Evolutionary conservation across 371 early-diverging fungal species (phyloP), one percentile per base, ranked within the genome.

Genomic region (Actinomucor elegans): DNA sequence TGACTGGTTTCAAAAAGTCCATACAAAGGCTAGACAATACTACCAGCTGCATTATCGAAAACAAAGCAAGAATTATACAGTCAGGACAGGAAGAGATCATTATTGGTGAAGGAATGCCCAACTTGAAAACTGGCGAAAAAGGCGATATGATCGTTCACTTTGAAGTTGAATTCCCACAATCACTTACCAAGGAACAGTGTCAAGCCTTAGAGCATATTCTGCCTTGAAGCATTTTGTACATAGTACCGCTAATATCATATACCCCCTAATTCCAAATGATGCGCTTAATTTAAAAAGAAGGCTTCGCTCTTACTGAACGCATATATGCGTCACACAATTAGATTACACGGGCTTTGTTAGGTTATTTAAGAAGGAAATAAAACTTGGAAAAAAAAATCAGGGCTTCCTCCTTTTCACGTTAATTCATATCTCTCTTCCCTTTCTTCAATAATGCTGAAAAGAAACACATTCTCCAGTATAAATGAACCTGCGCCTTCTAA

Each of bases 101-200:
- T 46, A 45, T 66, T 11, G 84, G 85, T 38, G 90, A 94, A 64
- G 99, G 99, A 21, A 97, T 98, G 97, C 98, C 97, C 12, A 93
- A 91, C 4, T 67, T 71, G 56, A 88, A 88, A 52, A 97, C 97
- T 28, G 90, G 88, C 8, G 71, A 71, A 57, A 88, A 83, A 55
- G 97, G 97, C 18, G 87, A 94, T 55, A 77, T 97, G 52, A 55
- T 93, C 15, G 80, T 95, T 20, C 71, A 71, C 10, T 81, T 81
- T 50, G 73, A 81, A 17, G 87, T 96, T 27, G 69, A 84, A 48
- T 91, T 91, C 67, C 96, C 97, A 1, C 29, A 38, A 23, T 29
- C 51, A 29, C 32, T 50, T 4, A 50, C 40, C 1, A 7, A 12
- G 0, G 31, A 50, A n/a, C 51, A 50, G 10, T n/a, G n/a, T 23